Evolutionary conservation across 2,329 filamentous ascomycete genomes (phyloP), one percentile per base, ranked within the genome.

Genomic region (Epichloe aotearoae): DNA sequence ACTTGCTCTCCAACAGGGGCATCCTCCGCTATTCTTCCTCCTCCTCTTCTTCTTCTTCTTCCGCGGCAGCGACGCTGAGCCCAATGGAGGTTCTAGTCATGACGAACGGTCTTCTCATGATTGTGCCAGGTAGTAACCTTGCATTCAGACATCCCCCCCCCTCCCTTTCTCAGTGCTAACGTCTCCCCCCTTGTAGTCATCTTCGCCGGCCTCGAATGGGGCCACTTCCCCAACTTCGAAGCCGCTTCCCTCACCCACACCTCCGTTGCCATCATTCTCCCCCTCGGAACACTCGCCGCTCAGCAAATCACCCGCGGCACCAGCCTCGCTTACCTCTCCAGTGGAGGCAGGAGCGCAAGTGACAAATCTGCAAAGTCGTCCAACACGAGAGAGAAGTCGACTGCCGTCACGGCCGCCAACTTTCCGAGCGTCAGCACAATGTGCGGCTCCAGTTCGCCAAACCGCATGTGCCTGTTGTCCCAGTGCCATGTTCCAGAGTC

Each of bases 21-120:
- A 60, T 80, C 6, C 64, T 79, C 1, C 69, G 70, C 1, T 64
- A 63, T 1, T 61, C 67, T 1, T 61, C 67, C 3, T 30, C 7
- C 1, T 26, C 23, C 1, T 26, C 23, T 1, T 64, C 63, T 1
- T 61, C 67, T 1, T 61, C 67, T 5, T 30, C 30, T 10, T 10
- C 44, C 0, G 34, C 17, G 1, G 34, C 44, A 4, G 7, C 34
- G 33, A 23, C 19, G 12, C 58, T 80, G 39, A 73, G 64, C 0
- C 69, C 74, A 5, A 73, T 80, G 67, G 76, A 80, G 56, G 69
- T 77, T 7, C 65, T 80, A 23, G 68, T 77, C 47, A 73, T 78
- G 57, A 75, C 74, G 46, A 79, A 80, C 38, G 76, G 75, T 11
- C 55, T 77, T 1, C 64, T 80, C 50, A 79, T 80, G 77, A 56